Evolutionary conservation across 2,329 filamentous ascomycete genomes (phyloP), one percentile per base, ranked within the genome.

Genomic region (Aschersonia sp.): DNA sequence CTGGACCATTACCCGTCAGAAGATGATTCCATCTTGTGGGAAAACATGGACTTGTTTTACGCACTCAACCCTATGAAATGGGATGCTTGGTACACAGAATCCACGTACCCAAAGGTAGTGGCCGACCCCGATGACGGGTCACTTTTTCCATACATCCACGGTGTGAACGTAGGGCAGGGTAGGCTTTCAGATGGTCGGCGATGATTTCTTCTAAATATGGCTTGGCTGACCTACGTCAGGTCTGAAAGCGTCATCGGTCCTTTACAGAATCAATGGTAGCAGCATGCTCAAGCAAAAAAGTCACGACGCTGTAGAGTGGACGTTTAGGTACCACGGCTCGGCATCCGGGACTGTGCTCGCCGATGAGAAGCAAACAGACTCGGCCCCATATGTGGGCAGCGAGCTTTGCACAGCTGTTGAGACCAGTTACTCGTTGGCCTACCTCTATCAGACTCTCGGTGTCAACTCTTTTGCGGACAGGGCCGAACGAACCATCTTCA

Each of bases 401-500:
- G 63, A 65, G 48, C 56, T 64, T 0, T 65, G 63, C 45, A 62
- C 58, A 1, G 55, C 61, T 2, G 63, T 64, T 4, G 62, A 65
- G 48, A 56, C 60, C 2, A 55, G 55, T 30, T 65, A 61, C 51
- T 64, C 62, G 0, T 45, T 61, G 7, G 55, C 57, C 3, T 64
- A 64, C 45, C 56, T 63, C 45, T 65, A 64, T 47, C 62, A 59
- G 12, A 54, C 58, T 6, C 52, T 58, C 9, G 64, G 64, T 2
- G 51, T 57, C 45, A 61, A 58, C 44, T 28, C 43, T 5, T 74
- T 70, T 51, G 75, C 74, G 3, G 74, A 78, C 53, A 60, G 65
- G n/a, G 65, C 66, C 5, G 75, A 79, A 52, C 57, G 66, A 7
- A 65, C 70, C 5, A 71, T 74, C 4, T 78, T 75, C 62, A 79